phyloP scores from a whole-genome alignment of 371 early-diverging fungal genomes.

The Mortierella sp. region DNA sequence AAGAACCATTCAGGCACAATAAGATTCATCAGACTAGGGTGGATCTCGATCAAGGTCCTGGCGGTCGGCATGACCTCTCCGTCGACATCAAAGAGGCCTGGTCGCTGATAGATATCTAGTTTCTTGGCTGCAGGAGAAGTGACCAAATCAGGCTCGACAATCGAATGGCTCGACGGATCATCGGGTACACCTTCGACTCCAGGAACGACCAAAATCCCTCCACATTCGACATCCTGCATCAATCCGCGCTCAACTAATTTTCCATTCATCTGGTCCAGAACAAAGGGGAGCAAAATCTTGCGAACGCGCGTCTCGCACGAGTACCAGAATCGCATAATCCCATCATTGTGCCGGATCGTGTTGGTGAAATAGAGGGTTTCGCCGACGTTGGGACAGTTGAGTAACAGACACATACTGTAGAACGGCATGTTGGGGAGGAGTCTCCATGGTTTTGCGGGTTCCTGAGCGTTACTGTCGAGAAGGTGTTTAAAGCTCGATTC shows the following conservation, averaged over 20 bases:
- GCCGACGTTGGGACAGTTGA: slow-evolving; percentile 25
- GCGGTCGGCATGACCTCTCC: slow-evolving; percentile 51
- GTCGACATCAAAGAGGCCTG: slow-evolving; percentile 52
- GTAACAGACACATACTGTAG: slow-evolving; percentile 32
- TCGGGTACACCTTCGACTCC: slow-evolving; percentile 39
- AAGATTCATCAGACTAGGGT: slow-evolving; percentile 41
- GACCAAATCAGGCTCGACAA: slow-evolving; percentile 31
- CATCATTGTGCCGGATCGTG: slow-evolving; percentile 49
- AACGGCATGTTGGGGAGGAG: slow-evolving; percentile 44
- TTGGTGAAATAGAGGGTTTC: slow-evolving; percentile 34
- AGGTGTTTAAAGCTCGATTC: slow-evolving; percentile 6
- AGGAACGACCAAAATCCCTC: slow-evolving; percentile 40
- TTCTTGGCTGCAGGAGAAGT: slow-evolving; percentile 18
- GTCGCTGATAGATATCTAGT: slow-evolving; percentile 20
- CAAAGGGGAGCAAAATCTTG: slow-evolving; percentile 46
- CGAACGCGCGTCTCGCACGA: slow-evolving; percentile 47
- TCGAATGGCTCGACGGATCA: slow-evolving; percentile 26
- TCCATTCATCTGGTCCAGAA: slow-evolving; percentile 42
- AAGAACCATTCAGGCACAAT: slow-evolving; percentile 49
- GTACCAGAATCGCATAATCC: slow-evolving; percentile 46
- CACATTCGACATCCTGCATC: slow-evolving; percentile 39
- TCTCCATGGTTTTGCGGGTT: slow-evolving; percentile 41
- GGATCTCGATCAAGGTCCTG: slow-evolving; percentile 46
- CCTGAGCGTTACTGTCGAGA: slow-evolving; percentile 13
- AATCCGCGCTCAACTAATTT: slow-evolving; percentile 40